Conservation (phyloP, 345 rosid species). For the Combretum micranthum region DNA sequence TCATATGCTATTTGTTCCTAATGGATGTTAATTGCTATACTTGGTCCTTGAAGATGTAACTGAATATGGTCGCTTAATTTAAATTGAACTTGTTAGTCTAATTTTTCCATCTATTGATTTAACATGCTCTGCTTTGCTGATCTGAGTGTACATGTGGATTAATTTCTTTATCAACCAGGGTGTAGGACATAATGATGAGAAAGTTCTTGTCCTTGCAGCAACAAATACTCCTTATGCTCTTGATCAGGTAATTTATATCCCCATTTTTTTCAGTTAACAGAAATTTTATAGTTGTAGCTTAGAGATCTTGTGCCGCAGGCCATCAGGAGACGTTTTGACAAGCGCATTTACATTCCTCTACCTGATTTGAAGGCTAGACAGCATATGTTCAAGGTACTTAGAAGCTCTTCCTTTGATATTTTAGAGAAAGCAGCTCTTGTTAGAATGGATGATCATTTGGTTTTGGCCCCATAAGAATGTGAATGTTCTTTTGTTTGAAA, state of each 20-base stretch:
- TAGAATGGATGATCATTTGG: not conserved
- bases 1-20: too few relatives aligned
- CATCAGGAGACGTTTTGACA: slow-evolving; percentile 87
- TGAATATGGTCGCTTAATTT: too few relatives aligned
- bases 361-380: slow-evolving; percentile 89
- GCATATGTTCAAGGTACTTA: slow-evolving; percentile 80
- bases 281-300: slow-evolving; percentile 14
- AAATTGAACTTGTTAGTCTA: not conserved
- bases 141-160: slow-evolving; percentile 1
- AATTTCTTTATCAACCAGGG: slow-evolving; percentile 41
- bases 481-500: slow-evolving; percentile 7
- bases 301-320: slow-evolving; percentile 48
- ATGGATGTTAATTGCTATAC: too few relatives aligned
- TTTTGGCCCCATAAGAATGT: not conserved
- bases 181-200: slow-evolving; percentile 80
- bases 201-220: slow-evolving; percentile 95
- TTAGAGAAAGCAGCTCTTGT: too few relatives aligned
- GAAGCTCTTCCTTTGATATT: not conserved
- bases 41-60: too few relatives aligned
- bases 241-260: slow-evolving; percentile 52
- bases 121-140: not conserved
- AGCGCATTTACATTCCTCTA: slow-evolving; percentile 93
- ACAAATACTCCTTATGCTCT: slow-evolving; percentile 91
- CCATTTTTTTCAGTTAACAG: slow-evolving; percentile 8
- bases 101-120: not conserved